Evolutionary conservation across 179 eudicot species (phyloP).

Genomic region (Corrigiola litoralis): DNA sequence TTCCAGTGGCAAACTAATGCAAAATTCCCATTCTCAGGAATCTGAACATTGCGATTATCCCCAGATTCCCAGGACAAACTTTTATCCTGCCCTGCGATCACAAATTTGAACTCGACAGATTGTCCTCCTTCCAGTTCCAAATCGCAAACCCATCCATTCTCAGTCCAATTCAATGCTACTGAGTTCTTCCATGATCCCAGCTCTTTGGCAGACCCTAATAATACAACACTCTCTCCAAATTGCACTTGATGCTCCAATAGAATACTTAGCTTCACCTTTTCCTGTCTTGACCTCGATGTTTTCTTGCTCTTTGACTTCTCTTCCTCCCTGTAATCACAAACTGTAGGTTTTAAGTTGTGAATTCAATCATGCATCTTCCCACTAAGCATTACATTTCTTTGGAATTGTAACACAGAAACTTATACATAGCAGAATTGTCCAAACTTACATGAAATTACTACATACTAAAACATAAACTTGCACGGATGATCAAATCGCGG

Average conservation of each 20-base stretch:
- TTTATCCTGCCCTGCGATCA: conserved; percentile 48
- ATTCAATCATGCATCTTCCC: neutral
- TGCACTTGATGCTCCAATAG: conserved; percentile 77
- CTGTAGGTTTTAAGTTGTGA: too few relatives aligned
- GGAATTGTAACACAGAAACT: neutral
- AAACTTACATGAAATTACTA: too few relatives aligned
- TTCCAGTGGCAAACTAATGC: conserved; percentile 68
- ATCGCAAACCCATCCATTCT: conserved; percentile 72
- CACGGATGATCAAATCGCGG: too few relatives aligned
- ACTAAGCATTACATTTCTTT: neutral
- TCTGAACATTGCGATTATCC: conserved; percentile 55
- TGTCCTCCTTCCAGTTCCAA: conserved; percentile 50
- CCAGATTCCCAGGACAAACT: conserved; percentile 78
- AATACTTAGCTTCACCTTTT: conserved; percentile 51
- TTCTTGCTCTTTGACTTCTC: conserved; percentile 30
- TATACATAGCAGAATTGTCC: too few relatives aligned
- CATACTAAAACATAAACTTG: too few relatives aligned
- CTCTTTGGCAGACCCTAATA: conserved; percentile 68
- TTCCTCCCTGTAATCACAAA: conserved; percentile 39
- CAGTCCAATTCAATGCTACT: conserved; percentile 69
- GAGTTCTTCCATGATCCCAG: conserved; percentile 83
- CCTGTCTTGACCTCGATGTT: conserved; percentile 24
- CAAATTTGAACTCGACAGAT: conserved; percentile 74
- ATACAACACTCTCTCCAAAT: conserved; percentile 76
- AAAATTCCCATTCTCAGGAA: conserved; percentile 60